Base-by-base conservation (phyloP, 352 stramenopile genomes). In the Pythium brachiatum region DNA sequence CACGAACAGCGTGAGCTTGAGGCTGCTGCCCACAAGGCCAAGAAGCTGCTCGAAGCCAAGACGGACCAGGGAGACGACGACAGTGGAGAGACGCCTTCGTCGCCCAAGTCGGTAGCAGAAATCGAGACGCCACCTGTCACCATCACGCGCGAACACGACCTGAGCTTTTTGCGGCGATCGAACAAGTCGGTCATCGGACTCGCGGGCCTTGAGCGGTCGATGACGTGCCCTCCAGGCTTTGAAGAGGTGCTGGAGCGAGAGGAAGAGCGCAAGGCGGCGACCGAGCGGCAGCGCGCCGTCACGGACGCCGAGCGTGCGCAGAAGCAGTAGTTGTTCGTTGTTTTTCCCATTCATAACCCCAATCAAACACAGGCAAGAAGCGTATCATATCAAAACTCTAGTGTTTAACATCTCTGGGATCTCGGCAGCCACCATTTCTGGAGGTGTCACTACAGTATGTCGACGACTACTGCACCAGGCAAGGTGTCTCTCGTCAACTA, bases 111-210 rank as follows among this genome's bases (percentile, higher is more conserved):
- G 50, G 52, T 50, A 26, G 62, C 74, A 29, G 52, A 51, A 0
- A 65, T 76, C 21, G 66, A 70, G 1, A 61, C 69, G 23, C 73
- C 77, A 8, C 63, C 77, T 12, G 61, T 77, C 25, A 91, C 80
- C 16, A 91, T 94, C 66, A 92, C 83, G 3, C 81, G 84, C 59
- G 78, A 88, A 36, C 81, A 91, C 53, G 85, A 94, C 63, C 62
- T 92, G 51, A 92, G 81, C 69, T 91, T 92, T 53, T 60, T 94
- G 44, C 76, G 74, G 29, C 86, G 85, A 43, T 90, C 83, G 3
- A 78, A 86, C 60, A 87, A 89, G 60, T 92, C 83, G 41, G 79
- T 92, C 34, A 68, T 72, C 18, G 78, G 89, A 25, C 74, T 92
- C 50, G 80, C 80, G 8, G 70, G 71, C 3, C 60, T 89, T 23